Evolutionary conservation across 768 basidiomycete species (phyloP).

Genomic region (Leccinum imitatum): DNA sequence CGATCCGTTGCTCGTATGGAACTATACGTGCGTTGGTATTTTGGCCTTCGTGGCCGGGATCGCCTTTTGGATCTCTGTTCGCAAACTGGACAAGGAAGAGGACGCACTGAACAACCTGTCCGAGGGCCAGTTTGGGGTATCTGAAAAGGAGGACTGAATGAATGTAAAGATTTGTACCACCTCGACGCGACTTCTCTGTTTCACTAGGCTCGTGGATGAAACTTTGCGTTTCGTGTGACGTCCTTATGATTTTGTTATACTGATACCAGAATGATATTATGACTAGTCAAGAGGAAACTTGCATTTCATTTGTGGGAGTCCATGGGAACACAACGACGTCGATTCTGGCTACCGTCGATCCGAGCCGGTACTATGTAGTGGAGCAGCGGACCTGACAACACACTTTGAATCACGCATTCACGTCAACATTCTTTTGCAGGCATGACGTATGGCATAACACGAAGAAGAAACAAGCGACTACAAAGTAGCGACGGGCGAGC

Average conservation of each 20-base stretch:
- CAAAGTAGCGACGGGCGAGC: background rate
- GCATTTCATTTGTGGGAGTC: background rate
- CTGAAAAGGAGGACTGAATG: conserved; percentile 1
- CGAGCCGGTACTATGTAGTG: no score
- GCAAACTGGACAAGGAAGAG: conserved; percentile 60
- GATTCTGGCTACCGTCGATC: background rate
- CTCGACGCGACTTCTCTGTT: background rate
- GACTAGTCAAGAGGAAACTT: background rate
- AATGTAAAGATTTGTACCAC: background rate
- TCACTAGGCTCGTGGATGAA: background rate
- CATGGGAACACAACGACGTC: no score
- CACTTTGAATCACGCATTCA: background rate
- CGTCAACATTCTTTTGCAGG: conserved; percentile 10
- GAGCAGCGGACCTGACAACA: background rate
- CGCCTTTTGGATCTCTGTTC: conserved; percentile 53
- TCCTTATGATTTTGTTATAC: background rate
- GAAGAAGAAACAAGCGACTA: conserved; percentile 6
- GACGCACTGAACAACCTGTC: conserved; percentile 58
- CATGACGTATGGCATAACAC: conserved; percentile 16
- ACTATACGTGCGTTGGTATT: conserved; percentile 60
- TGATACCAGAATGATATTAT: background rate
- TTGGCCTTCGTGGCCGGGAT: conserved; percentile 52
- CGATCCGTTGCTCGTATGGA: conserved; percentile 77
- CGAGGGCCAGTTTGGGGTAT: conserved; percentile 34
- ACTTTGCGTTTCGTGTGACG: background rate